These are phyloP conservation scores for Filobasidium uniguttulatum DNA, from an alignment of 1,284 basidiomycete species.

Conservation along the genomic window DNA sequence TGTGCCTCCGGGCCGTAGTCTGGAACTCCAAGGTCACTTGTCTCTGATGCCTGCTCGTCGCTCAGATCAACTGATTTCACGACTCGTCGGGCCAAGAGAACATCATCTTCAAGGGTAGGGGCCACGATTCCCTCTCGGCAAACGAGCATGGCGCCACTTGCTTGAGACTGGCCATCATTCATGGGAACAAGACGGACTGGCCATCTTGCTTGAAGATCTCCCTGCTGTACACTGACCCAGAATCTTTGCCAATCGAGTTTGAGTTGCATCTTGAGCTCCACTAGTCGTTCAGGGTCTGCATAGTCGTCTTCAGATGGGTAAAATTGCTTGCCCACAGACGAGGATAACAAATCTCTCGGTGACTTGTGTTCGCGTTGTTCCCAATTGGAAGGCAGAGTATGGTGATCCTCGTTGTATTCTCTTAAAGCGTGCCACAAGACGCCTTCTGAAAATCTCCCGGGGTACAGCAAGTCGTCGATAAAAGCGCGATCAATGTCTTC, in stretches of 20 bases:
- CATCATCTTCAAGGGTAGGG: slow-evolving; percentile 52
- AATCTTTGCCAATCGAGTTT: slow-evolving; percentile 89
- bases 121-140: slow-evolving; percentile 62
- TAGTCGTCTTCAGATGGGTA: no score
- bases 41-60: slow-evolving; percentile 23
- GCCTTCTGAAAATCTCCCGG: slow-evolving; percentile 68
- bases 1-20: not conserved
- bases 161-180: slow-evolving; percentile 19
- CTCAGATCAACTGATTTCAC: slow-evolving; percentile 16
- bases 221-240: slow-evolving; percentile 69
- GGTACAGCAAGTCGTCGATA: slow-evolving; percentile 64
- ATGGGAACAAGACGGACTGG: slow-evolving; percentile 50
- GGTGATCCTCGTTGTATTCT: slow-evolving; percentile 68
- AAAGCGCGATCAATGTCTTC: slow-evolving; percentile 49
- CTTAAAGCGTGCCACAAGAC: slow-evolving; percentile 66
- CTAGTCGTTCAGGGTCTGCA: slow-evolving; percentile 63
- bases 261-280: slow-evolving; percentile 53
- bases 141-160: slow-evolving; percentile 48
- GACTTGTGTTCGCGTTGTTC: no score
- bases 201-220: slow-evolving; percentile 72
- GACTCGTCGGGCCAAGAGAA: slow-evolving; percentile 42
- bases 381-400: no score
- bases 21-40: slow-evolving; percentile 15
- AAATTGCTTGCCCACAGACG: no score
- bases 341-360: no score